Base-by-base conservation (phyloP, 768 basidiomycete species). In the Vararia minispora region DNA sequence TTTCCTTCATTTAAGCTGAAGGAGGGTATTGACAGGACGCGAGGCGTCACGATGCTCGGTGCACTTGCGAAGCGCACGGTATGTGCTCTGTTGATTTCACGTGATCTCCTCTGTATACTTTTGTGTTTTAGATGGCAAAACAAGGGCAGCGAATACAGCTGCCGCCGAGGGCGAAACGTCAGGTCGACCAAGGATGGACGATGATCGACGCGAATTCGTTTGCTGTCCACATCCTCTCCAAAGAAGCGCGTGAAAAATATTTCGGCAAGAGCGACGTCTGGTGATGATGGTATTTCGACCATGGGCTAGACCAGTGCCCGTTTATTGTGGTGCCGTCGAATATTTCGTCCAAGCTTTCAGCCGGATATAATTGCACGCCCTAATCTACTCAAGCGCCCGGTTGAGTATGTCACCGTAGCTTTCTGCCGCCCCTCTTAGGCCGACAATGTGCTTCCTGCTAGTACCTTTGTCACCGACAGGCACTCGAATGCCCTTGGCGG, bases 131-230 rank as follows among this genome's bases (percentile, higher is more conserved):
- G 84, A 61, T 87, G 13, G 58, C 82, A 37, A 64, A 62, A 18
- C 57, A 64, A 42, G 58, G 71, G 10, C 79, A 82, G 1, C 74
- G 76, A 8, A 50, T 85, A 22, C 53, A 63, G 11, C 61, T 87
- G 10, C 74, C 79, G 3, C 71, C 73, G 14, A 85, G 83, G 42
- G 63, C 71, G 22, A 76, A 74, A 52, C 69, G 70, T 24, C 63
- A 69, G 21, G 65, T 66, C 41, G 68, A 71, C 45, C 77, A 78
- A 37, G 83, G 81, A 18, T 90, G 86, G 87, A 80, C 79, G 3
- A 75, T 89, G 76, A 61, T 90, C 33, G 86, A 90, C 53, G 81
- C 74, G 6, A 85, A 85, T 22, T 68, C 74, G 32, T 82, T 86
- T 64, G 86, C 76, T 1, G 74, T 89, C 16, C 86, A 90, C 52